Conservation (phyloP, 2,329 filamentous ascomycete species). For the Ploettnerulaceae sp. region DNA sequence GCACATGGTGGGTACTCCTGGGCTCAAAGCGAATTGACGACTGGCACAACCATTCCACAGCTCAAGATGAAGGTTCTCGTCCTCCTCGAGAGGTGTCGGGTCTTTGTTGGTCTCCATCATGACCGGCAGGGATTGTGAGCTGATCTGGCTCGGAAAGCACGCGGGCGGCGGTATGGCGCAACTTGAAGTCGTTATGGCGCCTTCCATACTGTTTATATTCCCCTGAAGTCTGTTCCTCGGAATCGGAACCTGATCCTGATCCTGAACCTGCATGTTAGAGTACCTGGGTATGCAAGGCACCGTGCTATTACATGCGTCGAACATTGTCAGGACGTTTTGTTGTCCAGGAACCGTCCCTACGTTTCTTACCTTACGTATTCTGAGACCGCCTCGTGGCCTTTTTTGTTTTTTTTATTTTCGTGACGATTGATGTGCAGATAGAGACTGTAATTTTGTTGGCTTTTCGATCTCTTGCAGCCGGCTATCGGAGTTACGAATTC, state of each 20-base stretch:
- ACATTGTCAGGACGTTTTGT: background rate
- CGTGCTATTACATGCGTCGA: constrained; percentile 1
- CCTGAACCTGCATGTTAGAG: too few species aligned
- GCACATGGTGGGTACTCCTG: constrained; percentile 12
- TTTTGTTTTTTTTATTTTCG: background rate
- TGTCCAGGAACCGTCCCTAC: background rate
- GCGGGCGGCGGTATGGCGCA: constrained; percentile 10
- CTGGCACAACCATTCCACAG: constrained; percentile 22
- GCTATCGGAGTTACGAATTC: background rate
- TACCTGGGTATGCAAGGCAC: background rate
- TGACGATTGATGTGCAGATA: background rate
- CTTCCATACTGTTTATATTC: constrained; percentile 11
- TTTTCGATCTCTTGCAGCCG: background rate
- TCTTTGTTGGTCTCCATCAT: constrained; percentile 1
- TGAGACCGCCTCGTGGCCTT: background rate
- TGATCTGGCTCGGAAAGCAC: background rate
- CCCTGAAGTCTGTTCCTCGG: background rate
- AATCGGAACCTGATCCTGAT: too few species aligned
- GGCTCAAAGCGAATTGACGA: background rate
- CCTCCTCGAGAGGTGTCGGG: background rate
- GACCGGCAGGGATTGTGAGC: background rate
- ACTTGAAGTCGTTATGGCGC: constrained; percentile 15
- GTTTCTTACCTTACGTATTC: background rate
- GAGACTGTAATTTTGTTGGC: background rate
- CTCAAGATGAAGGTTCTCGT: constrained; percentile 9